A percentile compares a stretch with the other conserved stretches of the same genome.
Evolutionary conservation across 2,329 filamentous ascomycete genomes (phyloP).

Genomic region (Gaeumannomyces tritici): DNA sequence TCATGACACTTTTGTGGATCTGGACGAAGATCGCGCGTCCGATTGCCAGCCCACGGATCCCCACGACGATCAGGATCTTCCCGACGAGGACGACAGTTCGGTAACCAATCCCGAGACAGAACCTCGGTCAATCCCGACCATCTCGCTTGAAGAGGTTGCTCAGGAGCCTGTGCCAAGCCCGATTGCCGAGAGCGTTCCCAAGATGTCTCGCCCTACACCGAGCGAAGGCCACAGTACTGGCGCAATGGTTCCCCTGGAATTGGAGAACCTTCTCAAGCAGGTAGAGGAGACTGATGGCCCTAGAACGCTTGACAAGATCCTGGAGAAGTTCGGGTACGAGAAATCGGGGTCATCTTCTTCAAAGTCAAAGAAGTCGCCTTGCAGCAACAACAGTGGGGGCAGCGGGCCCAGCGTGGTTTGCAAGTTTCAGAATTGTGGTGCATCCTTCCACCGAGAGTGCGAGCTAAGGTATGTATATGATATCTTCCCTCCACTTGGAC

Average conservation of each 20-base stretch:
- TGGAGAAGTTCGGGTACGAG: not conserved
- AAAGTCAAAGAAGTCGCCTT: not conserved
- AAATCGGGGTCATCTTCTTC: not conserved
- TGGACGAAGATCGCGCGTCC: not conserved
- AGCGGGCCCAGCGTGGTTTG: not conserved
- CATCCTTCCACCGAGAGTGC: not conserved
- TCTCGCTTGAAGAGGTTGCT: not conserved
- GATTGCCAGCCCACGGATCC: not conserved
- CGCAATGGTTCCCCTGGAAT: not conserved
- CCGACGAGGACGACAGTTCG: not conserved
- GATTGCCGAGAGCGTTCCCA: not conserved
- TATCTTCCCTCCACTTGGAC: not conserved
- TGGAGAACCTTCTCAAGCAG: not conserved
- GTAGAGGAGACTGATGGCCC: not conserved
- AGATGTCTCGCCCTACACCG: not conserved
- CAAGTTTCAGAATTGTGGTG: not conserved
- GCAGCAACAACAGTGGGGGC: not conserved
- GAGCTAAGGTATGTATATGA: conserved; percentile 35
- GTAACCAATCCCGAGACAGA: not conserved
- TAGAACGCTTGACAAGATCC: not conserved
- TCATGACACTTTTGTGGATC: not conserved
- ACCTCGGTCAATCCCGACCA: not conserved
- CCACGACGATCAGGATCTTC: not conserved
- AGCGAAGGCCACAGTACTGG: not conserved
- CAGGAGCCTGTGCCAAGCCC: not conserved